Base-by-base conservation (phyloP, 129 eudicot genomes). In the Scalesia atractyloides region DNA sequence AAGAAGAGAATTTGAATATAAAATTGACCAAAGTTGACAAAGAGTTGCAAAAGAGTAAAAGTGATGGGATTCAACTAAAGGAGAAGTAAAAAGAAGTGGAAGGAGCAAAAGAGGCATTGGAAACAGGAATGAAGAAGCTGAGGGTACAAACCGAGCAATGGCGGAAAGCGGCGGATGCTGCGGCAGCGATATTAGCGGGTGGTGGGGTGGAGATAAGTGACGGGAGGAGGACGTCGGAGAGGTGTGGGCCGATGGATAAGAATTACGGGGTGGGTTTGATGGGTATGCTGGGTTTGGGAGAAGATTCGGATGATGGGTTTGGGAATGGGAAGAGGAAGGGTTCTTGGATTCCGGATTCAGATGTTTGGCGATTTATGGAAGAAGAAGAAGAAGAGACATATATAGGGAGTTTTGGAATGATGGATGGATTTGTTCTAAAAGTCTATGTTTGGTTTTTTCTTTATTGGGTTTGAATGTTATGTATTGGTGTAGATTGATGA, bases 141-240 rank as follows among this genome's bases (percentile, higher is more conserved):
- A 81, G 87, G 60, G 91, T 94, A 5, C 99, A 88, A 41, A 94
- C 99, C 1, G 99, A 94, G 86, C 99, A 94, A 66, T 94, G 99
- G 99, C 85, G 94, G 59, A 94, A 94, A 76, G 99, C 97, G 5
- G 99, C 99, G 0, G 99, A 94, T 73, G 97, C 97, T 13, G 99
- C 97, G 0, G 99, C 99, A 0, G 65, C 87, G 0, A 73, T 90
- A 9, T 66, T 94, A 22, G 81, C 99, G 2, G 97, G 91, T 0
- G 99, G 91, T 0, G 99, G 87, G 48, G 83, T 76, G 60, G 96
- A 82, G 15, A 75, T 70, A 76, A 73, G 67, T 10, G 79, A 72
- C 5, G 95, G 94, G 0, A 81, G 88, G 56, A 70, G 95, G 63
- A 49, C 87, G 10, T 80, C 96, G 0, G 91, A 80, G 72, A 77